Base-by-base conservation (phyloP, 139 green algal species). In the Coelastrella sp. region DNA sequence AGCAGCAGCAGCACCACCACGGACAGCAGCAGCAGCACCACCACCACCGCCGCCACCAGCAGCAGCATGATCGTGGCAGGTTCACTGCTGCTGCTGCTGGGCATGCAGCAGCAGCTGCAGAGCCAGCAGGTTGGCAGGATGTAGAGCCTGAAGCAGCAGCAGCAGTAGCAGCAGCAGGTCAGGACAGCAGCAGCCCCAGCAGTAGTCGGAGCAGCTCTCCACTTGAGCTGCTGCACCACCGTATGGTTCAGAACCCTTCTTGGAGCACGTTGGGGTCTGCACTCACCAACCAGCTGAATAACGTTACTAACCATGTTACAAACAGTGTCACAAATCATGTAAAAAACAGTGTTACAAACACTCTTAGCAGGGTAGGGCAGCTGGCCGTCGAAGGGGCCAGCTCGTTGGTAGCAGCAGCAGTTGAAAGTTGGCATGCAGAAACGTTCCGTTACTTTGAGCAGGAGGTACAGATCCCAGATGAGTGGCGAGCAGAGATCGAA, bases 381-480 rank as follows among this genome's bases (percentile, higher is more conserved):
- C 11, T 89, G 56, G 85, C 85, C 57, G 59, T 83, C 22, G 85
- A 76, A 32, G 73, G 73, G 13, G 85, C 85, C 7, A 90, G 85
- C 74, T 56, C 32, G 13, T 61, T 90, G 73, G 85, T 90, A 32
- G 32, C 73, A 66, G 85, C 85, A 47, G 85, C 85, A 66, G 68
- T 90, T 22, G 85, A 90, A 8, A 84, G 85, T 17, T 90, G 85
- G 73, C 73, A 83, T 23, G 22, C 58, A 56, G 85, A 90, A 54
- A 23, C 59, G 14, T 22, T 83, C 73, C 23, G 74, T 3, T 77
- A 83, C 58, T 76, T 76, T 75, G 85, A 90, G 8, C 64, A 75
- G 7, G 83, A 88, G n/a, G 83, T 88, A 7, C 14, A 80, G 5
- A 76, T 84, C 16, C 54, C 65, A 11, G 56, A 32, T 6, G 22